Base-by-base conservation (phyloP, 441 rosid species). In the Arabidopsis lyrata region DNA sequence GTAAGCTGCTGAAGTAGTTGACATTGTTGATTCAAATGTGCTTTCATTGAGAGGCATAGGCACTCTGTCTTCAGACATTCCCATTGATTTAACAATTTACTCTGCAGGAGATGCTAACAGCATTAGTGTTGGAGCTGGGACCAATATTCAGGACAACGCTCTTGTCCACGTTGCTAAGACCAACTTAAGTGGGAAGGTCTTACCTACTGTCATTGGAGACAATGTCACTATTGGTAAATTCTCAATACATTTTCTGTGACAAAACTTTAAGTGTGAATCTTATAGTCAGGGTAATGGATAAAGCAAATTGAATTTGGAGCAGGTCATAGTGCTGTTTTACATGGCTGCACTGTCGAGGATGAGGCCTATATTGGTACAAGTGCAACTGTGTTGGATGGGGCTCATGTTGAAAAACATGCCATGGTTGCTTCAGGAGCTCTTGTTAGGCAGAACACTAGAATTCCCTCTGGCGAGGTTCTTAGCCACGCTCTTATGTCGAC, bases 251-350 rank as follows among this genome's bases (percentile, higher is more conserved):
- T 41, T 29, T 41, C 24, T 58, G n/a, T 41, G 16, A 27, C 54
- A 14, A 66, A 66, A 81, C 83, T 63, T 63, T 6, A 58, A 38
- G 12, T 16, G 34, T 36, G 7, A 47, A 36, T 29, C n/a, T 57
- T 24, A 11, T 16, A 55, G 2, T 14, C 38, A 22, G 67, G 42
- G 63, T 63, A 38, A 48, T 68, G 14, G 27, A 55, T 18, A 8
- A 14, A 53, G 35, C 10, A 14, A 59, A 63, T 70, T 50, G n/a
- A 68, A 59, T 56, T 70, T 79, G 78, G 75, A 56, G 71, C 87
- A 88, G 91, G 93, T 78, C 93, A 89, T 50, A 84, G 91, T 78
- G 87, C 91, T 69, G 86, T 87, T 71, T 80, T 89, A 52, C 94
- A 89, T 83, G 90, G 94, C 63, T 89, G 94, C 79, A 86, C 87